Evolutionary conservation across 257 asterid genomes (phyloP), one percentile per base, ranked within the genome.

Genomic region (Rubia yunnanensis): DNA sequence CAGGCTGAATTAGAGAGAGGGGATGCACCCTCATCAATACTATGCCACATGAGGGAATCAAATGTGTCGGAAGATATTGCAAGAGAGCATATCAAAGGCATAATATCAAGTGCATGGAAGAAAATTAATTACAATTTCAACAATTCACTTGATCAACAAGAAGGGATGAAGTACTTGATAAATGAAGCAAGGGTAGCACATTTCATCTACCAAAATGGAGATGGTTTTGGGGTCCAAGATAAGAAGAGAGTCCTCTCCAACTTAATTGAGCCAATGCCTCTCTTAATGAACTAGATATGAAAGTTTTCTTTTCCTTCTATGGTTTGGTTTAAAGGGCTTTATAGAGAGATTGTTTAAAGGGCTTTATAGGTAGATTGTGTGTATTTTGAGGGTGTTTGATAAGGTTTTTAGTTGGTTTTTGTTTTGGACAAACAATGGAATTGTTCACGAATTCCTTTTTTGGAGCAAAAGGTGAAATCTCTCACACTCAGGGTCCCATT

Each of bases 1-100:
- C 38, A 84, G 88, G 89, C 81, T 11, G 95, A 85, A 66, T 30
- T 73, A 64, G 85, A 83, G 81, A 74, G 92, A 73, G 92, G 92
- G 0, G 88, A 87, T 10, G 86, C 82, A 1, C 81, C 92, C 13
- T 82, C 89, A 0, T 83, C 88, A 30, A 83, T 87, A 50, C 44
- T 55, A 13, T 87, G 95, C 49, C 71, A 79, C 84, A 82, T 83
- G 95, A 69, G 78, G 53, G 86, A 87, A 55, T 73, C 75, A 61
- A 75, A 70, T 23, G 88, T 65, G 5, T 28, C 79, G 1, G 88
- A 81, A 35, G 73, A 70, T 31, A 82, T 68, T 49, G 83, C 81
- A 18, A 74, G 88, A 24, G 78, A 39, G 3, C 77, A 83, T 41
- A 70, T 85, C 3, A 58, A 70, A 53, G 70, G 71, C 30, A 64